Conservation (phyloP, 1,284 basidiomycete species). For the Dichomitus squalens region DNA sequence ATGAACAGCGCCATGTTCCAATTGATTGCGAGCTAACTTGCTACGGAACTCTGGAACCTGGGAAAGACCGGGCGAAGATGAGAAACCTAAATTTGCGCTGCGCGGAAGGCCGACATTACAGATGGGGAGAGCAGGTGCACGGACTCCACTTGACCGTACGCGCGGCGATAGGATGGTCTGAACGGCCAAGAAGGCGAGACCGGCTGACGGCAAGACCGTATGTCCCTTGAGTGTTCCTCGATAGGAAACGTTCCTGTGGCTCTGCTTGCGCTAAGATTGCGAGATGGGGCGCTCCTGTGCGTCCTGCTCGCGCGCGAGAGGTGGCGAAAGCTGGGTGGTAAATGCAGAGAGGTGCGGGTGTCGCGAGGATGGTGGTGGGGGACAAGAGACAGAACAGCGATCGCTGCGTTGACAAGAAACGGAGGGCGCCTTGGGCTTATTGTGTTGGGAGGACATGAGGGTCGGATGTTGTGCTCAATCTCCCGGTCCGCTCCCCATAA, state of each 20-base stretch:
- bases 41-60: not conserved
- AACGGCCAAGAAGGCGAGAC: conserved; percentile 6
- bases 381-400: conserved; percentile 5
- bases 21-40: not conserved
- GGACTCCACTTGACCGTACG: conserved; percentile 6
- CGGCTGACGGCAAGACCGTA: not conserved
- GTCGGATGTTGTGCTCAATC: not conserved
- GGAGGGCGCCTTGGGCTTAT: conserved; percentile 22
- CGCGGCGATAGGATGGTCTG: too few species aligned
- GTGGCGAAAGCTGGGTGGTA: not conserved
- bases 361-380: conserved; percentile 21
- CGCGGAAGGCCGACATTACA: conserved; percentile 5
- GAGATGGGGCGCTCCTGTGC: not conserved
- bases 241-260: conserved; percentile 9
- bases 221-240: conserved; percentile 5
- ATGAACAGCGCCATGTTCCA: conserved; percentile 7
- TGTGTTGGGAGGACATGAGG: conserved; percentile 21
- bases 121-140: not conserved
- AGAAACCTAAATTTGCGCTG: conserved; percentile 16
- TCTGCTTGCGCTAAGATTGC: conserved; percentile 1
- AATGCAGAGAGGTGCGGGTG: not conserved
- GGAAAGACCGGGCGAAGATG: conserved; percentile 1
- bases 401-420: conserved; percentile 10
- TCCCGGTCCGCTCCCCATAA: not conserved
- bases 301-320: not conserved